phyloP scores from a whole-genome alignment of 2,329 filamentous ascomycete species.

The Trichoderma sp. region DNA sequence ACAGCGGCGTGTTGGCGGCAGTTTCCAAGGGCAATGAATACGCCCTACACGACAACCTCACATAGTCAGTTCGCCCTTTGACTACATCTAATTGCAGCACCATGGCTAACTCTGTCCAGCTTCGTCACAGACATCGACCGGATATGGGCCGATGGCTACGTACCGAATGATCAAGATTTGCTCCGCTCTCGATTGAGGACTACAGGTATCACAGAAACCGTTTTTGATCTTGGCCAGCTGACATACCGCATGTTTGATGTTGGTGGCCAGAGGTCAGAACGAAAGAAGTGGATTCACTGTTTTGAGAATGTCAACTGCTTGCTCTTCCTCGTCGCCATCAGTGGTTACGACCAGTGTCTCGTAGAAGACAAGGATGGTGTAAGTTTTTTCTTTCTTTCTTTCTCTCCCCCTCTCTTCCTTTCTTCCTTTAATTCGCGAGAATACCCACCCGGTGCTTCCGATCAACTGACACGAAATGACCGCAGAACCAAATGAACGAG shows the following conservation, averaged over 20 bases:
- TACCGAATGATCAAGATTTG: slow-evolving; percentile 93
- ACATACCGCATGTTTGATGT: slow-evolving; percentile 98
- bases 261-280: slow-evolving; percentile 89
- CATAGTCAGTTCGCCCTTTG: slow-evolving; percentile 64
- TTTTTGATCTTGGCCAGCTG: slow-evolving; percentile 89
- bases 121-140: slow-evolving; percentile 79
- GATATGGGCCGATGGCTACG: slow-evolving; percentile 83
- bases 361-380: slow-evolving; percentile 91
- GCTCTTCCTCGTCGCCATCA: slow-evolving; percentile 93
- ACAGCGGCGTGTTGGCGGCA: slow-evolving; percentile 87
- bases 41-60: slow-evolving; percentile 90
- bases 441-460: neutral
- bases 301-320: slow-evolving; percentile 96
- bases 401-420: no score
- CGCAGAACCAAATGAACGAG: slow-evolving; percentile 86
- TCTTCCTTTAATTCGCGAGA: no score
- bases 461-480: slow-evolving; percentile 20
- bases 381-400: no score
- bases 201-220: slow-evolving; percentile 92
- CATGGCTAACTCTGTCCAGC: slow-evolving; percentile 43
- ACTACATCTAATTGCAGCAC: slow-evolving; percentile 15
- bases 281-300: slow-evolving; percentile 99
- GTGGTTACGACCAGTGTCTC: slow-evolving; percentile 91
- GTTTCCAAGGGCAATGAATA: slow-evolving; percentile 95
- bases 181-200: slow-evolving; percentile 96